Conservation (phyloP, 257 asterid species). For the Gentiana dahurica region DNA sequence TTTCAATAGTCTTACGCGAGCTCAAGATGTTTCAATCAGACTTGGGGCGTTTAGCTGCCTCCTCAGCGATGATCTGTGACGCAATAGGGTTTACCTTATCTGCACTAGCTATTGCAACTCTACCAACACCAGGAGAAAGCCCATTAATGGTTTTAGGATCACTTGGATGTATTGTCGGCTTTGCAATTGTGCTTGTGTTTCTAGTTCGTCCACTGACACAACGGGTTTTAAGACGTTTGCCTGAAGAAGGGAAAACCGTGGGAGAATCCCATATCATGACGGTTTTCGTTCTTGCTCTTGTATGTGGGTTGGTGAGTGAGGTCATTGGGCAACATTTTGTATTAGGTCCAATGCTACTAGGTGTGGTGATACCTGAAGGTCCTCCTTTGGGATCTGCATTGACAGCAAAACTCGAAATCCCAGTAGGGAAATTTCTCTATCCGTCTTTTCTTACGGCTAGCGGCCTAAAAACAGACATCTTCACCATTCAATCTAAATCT, state of each 20-base stretch:
- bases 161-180: conserved; percentile 1
- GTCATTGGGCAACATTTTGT: conserved; percentile 61
- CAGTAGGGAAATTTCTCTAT: conserved; percentile 48
- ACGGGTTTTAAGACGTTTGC: conserved; percentile 15
- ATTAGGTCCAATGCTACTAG: conserved; percentile 58
- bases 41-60: conserved; percentile 41
- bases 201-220: conserved; percentile 28
- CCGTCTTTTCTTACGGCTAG: conserved; percentile 61
- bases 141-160: background rate
- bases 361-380: conserved; percentile 57
- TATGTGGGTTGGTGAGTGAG: conserved; percentile 31
- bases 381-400: conserved; percentile 51
- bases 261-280: conserved; percentile 21
- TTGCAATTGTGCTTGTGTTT: conserved; percentile 7
- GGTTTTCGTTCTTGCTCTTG: conserved; percentile 21
- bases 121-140: conserved; percentile 13
- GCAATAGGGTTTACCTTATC: conserved; percentile 25
- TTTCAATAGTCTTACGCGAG: conserved; percentile 49
- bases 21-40: conserved; percentile 55
- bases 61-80: conserved; percentile 54
- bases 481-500: conserved; percentile 22
- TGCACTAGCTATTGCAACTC: conserved; percentile 2
- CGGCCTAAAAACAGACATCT: conserved; percentile 60
- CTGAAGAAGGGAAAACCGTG: conserved; percentile 31
- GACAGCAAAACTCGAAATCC: conserved; percentile 44